Conservation (phyloP, 108 stramenopile species). For the Skeletonema potamos region DNA sequence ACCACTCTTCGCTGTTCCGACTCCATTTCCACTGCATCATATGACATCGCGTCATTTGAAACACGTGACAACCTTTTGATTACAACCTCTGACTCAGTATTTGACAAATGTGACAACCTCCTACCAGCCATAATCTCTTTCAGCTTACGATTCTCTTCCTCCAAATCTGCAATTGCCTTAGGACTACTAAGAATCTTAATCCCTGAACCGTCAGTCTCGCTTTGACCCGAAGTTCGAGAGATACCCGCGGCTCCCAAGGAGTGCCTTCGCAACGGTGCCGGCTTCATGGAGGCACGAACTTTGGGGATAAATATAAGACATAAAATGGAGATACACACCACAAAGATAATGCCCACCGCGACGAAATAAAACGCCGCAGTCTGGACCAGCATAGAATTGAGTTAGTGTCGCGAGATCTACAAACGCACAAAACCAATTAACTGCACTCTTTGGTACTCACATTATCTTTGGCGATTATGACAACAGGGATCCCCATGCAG, state of each 20-base stretch:
- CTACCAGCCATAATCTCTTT: not conserved
- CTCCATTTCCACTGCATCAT: too few relatives aligned
- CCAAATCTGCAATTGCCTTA: not conserved
- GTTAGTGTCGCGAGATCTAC: not conserved
- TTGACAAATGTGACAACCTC: not conserved
- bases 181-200: not conserved
- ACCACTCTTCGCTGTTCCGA: too few relatives aligned
- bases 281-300: not conserved
- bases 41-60: not conserved
- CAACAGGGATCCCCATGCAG: slow-evolving; percentile 20
- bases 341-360: not conserved
- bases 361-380: slow-evolving; percentile 5
- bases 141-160: not conserved
- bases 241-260: not conserved
- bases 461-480: slow-evolving; percentile 9
- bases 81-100: not conserved
- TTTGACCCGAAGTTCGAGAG: not conserved
- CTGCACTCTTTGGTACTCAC: not conserved
- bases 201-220: not conserved
- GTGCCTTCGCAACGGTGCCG: not conserved
- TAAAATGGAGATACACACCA: slow-evolving; percentile 3
- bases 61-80: not conserved
- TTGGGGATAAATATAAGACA: slow-evolving; percentile 9
- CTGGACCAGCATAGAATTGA: not conserved
- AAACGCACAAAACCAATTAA: not conserved